Conservation (phyloP, 2,329 filamentous ascomycete species). For the Venturia aucupariae region DNA sequence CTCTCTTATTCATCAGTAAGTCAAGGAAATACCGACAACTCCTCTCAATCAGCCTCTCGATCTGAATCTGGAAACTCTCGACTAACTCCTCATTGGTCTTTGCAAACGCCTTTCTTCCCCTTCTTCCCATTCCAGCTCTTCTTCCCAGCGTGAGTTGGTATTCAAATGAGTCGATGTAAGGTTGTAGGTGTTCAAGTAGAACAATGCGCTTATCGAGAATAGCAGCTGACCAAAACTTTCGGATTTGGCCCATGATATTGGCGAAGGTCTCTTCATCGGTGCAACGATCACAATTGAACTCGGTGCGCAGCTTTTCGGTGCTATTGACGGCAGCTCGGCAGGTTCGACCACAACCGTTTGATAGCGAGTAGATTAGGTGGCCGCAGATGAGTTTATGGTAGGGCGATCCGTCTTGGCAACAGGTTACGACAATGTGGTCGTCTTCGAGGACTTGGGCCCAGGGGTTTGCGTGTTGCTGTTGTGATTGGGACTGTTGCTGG, state of each 20-base stretch:
- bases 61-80: background rate
- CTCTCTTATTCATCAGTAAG: background rate
- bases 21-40: background rate
- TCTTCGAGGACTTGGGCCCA: background rate
- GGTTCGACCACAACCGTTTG: background rate
- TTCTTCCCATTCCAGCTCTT: background rate
- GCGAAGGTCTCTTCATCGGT: background rate
- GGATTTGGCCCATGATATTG: background rate
- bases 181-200: background rate
- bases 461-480: background rate
- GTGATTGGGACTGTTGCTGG: background rate
- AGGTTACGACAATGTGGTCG: background rate
- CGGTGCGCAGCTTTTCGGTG: background rate
- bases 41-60: background rate
- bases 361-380: background rate
- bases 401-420: background rate
- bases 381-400: background rate
- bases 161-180: background rate
- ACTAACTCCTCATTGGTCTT: background rate
- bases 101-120: background rate
- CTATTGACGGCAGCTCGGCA: background rate
- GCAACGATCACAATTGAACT: background rate
- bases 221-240: background rate
- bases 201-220: background rate
- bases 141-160: background rate